Evolutionary conservation across 164 flowering plant genomes (phyloP).

Genomic region (Umbilicus rupestris): DNA sequence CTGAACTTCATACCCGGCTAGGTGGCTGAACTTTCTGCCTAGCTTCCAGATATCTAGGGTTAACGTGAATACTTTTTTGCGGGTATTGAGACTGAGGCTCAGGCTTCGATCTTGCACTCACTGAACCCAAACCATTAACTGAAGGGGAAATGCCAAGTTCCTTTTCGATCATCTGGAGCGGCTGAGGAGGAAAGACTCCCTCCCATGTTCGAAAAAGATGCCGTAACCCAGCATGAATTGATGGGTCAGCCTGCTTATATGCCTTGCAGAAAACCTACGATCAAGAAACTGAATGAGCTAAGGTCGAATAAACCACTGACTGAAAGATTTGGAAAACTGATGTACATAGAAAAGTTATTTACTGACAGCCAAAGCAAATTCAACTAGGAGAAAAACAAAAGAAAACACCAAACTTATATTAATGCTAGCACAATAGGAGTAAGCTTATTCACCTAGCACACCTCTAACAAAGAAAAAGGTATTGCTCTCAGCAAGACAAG

Average conservation of each 20-base stretch:
- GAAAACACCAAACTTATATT: too few relatives aligned
- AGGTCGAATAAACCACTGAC: not conserved
- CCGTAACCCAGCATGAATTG: constrained; percentile 66
- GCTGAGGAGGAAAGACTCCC: constrained; percentile 69
- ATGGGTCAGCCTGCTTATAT: constrained; percentile 72
- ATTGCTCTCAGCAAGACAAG: too few relatives aligned
- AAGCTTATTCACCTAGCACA: not conserved
- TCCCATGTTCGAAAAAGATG: constrained; percentile 99
- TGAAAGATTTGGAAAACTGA: not conserved
- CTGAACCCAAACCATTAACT: constrained; percentile 54
- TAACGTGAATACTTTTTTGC: constrained; percentile 87
- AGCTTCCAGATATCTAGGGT: constrained; percentile 87
- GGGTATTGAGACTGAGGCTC: constrained; percentile 64
- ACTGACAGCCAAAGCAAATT: not conserved
- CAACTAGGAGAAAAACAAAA: not conserved
- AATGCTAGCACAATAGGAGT: not conserved
- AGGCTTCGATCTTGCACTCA: constrained; percentile 37
- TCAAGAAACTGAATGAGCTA: not conserved
- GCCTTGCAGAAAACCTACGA: constrained; percentile 87
- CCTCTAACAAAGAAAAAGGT: not conserved
- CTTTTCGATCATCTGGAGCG: constrained; percentile 78
- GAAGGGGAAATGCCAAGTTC: constrained; percentile 62
- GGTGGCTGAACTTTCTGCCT: constrained; percentile 88
- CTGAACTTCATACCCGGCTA: constrained; percentile 37
- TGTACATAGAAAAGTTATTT: not conserved